These are phyloP conservation scores for Talaromyces sp. DNA, from an alignment of 2,329 filamentous ascomycete genomes.

Conservation along the genomic window DNA sequence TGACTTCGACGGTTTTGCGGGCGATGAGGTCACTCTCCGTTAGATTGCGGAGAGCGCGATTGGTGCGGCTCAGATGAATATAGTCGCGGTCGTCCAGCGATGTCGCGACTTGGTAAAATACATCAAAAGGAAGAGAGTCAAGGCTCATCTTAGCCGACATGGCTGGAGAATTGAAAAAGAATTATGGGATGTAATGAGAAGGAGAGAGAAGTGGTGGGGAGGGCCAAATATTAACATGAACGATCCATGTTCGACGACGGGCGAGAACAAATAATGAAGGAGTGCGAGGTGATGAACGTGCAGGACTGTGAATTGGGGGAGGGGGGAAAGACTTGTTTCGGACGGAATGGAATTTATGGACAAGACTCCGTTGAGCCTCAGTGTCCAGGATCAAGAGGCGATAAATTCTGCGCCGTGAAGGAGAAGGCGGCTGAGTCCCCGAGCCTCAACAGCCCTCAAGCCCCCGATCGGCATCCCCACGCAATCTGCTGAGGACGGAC, in stretches of 20 bases:
- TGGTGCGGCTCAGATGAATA: conserved; percentile 58
- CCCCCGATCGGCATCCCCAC: neutral
- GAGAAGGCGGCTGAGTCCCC: neutral
- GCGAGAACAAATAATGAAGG: neutral
- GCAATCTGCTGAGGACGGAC: neutral
- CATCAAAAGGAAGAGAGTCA: conserved; percentile 62
- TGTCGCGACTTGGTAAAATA: conserved; percentile 62
- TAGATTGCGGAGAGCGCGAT: conserved; percentile 54
- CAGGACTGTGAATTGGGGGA: too few relatives aligned
- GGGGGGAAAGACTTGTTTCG: too few relatives aligned
- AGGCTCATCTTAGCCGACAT: conserved; percentile 31
- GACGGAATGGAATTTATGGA: neutral
- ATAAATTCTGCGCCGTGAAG: too few relatives aligned
- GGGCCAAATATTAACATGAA: neutral
- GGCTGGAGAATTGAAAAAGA: neutral
- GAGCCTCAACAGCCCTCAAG: neutral
- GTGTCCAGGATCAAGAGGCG: too few relatives aligned
- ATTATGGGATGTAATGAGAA: neutral
- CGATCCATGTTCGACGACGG: neutral
- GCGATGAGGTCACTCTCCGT: conserved; percentile 60
- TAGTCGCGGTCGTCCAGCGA: conserved; percentile 62
- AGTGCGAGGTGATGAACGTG: too few relatives aligned
- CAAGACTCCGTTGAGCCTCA: too few relatives aligned
- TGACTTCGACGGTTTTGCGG: conserved; percentile 61
- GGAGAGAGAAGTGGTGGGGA: neutral